Percentiles rank a stretch among this genome's conserved stretches.
These are phyloP conservation scores for Saccharum hybrid DNA, from an alignment of 202 grass and related monocot species.

Conservation along the genomic window DNA sequence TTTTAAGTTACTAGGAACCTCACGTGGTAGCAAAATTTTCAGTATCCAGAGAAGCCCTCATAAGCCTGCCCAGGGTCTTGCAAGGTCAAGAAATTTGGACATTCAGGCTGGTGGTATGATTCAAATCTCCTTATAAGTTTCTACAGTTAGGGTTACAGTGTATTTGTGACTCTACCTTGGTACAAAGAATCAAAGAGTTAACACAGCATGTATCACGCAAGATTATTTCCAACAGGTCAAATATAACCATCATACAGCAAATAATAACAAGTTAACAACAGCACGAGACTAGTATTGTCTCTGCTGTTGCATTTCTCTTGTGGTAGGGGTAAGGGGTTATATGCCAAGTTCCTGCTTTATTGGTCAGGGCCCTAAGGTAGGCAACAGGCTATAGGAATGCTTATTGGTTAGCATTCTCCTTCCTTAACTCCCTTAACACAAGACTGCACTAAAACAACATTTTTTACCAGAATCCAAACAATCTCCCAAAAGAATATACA, in stretches of 20 bases:
- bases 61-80: not conserved
- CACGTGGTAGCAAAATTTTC: not conserved
- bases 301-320: slow-evolving; percentile 17
- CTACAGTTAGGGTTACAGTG: not conserved
- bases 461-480: not conserved
- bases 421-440: not conserved
- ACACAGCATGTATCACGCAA: not conserved
- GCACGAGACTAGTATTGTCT: not conserved
- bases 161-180: not conserved
- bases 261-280: not conserved
- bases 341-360: not conserved
- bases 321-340: not conserved
- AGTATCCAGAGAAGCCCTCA: not conserved
- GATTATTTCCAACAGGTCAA: not conserved
- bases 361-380: not conserved
- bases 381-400: not conserved
- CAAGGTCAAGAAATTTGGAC: not conserved
- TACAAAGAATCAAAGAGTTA: not conserved
- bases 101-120: not conserved
- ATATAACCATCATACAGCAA: not conserved
- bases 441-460: not conserved
- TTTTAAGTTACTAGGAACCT: not conserved
- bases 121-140: not conserved
- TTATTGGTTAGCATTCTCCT: not conserved
- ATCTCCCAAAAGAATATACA: not conserved